Evolutionary conservation across 2,329 filamentous ascomycete species (phyloP).

Genomic region (Colletotrichum sp.): DNA sequence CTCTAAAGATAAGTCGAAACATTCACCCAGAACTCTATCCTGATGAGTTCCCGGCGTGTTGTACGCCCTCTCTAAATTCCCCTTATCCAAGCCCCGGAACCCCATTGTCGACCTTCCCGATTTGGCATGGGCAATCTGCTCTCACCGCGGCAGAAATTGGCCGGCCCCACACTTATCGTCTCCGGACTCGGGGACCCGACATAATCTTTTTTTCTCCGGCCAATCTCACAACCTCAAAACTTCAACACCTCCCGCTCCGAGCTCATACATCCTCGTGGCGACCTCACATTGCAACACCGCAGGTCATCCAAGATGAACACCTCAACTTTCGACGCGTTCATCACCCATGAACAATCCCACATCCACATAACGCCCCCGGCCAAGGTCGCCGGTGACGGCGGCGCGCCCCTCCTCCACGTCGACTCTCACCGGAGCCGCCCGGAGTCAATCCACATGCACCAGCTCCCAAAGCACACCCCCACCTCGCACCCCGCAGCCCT

Average conservation of each 20-base stretch:
- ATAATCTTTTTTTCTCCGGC: neutral
- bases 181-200: neutral
- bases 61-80: neutral
- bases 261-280: neutral
- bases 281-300: rapidly evolving
- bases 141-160: neutral
- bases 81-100: neutral
- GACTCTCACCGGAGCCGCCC: neutral
- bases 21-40: no score
- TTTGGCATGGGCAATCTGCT: neutral
- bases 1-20: no score
- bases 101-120: neutral
- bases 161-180: neutral
- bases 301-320: neutral
- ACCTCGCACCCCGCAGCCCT: neutral
- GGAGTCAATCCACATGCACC: neutral
- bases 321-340: neutral
- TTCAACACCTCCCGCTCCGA: neutral
- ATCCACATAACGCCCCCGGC: neutral
- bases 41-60: rapidly evolving
- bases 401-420: neutral
- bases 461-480: neutral
- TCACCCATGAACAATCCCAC: neutral
- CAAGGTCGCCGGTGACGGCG: neutral
- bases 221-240: neutral